These are phyloP conservation scores for Candida stauntonica DNA, from an alignment of 805 yeast species.

Conservation along the genomic window DNA sequence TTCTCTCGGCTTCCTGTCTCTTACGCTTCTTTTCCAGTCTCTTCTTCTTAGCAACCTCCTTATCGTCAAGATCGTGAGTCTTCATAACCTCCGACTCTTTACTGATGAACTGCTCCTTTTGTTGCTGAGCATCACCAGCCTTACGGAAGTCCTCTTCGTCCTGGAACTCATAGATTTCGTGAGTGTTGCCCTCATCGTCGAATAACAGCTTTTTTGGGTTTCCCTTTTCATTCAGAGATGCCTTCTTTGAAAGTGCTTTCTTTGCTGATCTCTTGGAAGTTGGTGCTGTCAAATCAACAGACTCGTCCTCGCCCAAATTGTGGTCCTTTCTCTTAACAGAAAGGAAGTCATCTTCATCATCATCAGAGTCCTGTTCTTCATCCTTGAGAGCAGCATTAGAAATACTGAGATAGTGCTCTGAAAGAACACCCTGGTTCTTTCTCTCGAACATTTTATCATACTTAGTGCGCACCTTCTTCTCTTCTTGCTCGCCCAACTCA, in stretches of 20 bases:
- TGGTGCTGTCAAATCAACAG: conserved; percentile 57
- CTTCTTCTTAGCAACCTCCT: conserved; percentile 69
- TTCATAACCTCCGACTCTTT: conserved; percentile 69
- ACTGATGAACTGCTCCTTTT: conserved; percentile 61
- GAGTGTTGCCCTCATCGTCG: conserved; percentile 94
- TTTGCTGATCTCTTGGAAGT: conserved; percentile 82
- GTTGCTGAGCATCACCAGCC: conserved; percentile 61
- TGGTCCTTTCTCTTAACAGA: conserved; percentile 76
- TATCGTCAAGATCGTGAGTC: conserved; percentile 72
- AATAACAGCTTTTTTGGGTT: conserved; percentile 76
- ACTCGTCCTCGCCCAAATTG: conserved; percentile 55
- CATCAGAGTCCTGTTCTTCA: conserved; percentile 27
- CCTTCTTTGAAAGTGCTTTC: conserved; percentile 83
- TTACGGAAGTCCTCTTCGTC: conserved; percentile 82
- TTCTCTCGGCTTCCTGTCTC: conserved; percentile 74
- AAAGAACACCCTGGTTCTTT: conserved; percentile 84
- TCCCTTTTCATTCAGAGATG: conserved; percentile 54
- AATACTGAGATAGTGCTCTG: conserved; percentile 81
- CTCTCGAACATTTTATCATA: conserved; percentile 96
- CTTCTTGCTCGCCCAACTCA: conserved; percentile 36
- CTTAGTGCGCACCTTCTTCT: conserved; percentile 65
- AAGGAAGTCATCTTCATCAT: conserved; percentile 66
- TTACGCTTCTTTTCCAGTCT: conserved; percentile 84
- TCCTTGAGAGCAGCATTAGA: conserved; percentile 39
- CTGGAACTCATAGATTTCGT: conserved; percentile 85